Percentiles rank a stretch among this genome's conserved stretches.
Conservation (phyloP, 192 early-diverging fungal genomes). For the Umbelopsis vinacea region DNA sequence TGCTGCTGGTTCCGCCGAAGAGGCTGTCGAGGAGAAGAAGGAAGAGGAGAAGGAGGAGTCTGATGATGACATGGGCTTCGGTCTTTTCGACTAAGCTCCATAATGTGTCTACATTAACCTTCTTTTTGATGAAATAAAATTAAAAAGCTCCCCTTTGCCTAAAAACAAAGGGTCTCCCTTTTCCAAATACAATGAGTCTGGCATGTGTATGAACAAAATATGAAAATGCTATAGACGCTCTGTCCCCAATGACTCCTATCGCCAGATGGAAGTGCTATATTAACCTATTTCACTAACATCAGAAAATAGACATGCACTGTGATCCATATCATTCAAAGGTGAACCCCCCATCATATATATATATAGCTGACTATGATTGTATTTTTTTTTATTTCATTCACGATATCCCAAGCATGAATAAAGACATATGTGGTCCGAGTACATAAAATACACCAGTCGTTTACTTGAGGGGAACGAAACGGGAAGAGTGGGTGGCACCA, state of each 20-base stretch:
- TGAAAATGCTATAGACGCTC: background rate
- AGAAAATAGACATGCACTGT: no score
- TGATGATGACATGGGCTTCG: constrained; percentile 59
- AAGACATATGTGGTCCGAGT: constrained; percentile 21
- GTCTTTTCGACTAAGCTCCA: constrained; percentile 23
- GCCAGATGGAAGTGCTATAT: no score
- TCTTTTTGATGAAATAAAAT: background rate
- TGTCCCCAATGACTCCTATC: no score
- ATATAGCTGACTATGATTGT: background rate
- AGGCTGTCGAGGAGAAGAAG: constrained; percentile 74
- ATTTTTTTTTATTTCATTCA: constrained; percentile 23
- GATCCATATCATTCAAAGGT: no score
- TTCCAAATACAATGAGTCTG: background rate
- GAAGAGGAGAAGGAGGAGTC: constrained; percentile 91
- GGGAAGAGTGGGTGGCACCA: constrained; percentile 97
- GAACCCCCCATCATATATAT: no score
- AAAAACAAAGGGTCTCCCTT: background rate
- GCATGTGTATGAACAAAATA: background rate
- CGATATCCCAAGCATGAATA: constrained; percentile 17
- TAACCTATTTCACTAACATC: no score
- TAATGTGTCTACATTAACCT: constrained; percentile 3
- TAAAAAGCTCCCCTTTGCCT: background rate
- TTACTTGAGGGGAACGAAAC: constrained; percentile 92
- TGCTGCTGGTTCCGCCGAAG: constrained; percentile 63
- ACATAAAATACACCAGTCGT: constrained; percentile 29